Base-by-base conservation (phyloP, 2,329 filamentous ascomycete genomes). In the Neonectria punicea region DNA sequence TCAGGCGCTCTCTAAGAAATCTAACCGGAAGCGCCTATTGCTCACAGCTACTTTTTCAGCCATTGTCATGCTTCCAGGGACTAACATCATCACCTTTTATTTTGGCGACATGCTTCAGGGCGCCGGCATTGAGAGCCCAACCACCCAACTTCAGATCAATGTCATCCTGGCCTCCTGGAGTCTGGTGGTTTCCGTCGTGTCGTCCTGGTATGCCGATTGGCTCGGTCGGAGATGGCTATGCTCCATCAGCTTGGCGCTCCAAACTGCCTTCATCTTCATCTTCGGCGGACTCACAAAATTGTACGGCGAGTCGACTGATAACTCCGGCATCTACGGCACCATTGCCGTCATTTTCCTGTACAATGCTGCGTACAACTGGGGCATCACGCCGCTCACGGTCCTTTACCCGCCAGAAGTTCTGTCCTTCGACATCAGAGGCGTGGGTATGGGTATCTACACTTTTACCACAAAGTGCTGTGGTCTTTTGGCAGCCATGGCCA, bases 311-410 rank as follows among this genome's bases (percentile, higher is more conserved):
- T 78, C 76, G 20, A 75, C 70, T 7, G 74, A 82, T 65, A 76
- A 72, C 6, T 77, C 78, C 4, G 80, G 63, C 7, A 61, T 70
- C 44, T 72, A 71, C 50, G 66, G 63, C 25, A 70, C 69, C 13
- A 61, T 87, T 10, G 83, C 82, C 14, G 81, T 84, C 61, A 83
- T 86, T 47, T 86, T 86, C 74, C 74, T 86, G 39, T 86, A 84
- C 61, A 82, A 82, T 2, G 82, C 83, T 58, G 78, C 83, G 28
- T 87, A 82, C 75, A 82, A 80, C 3, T 76, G 86, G 50, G 70
- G 68, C 39, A 65, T 71, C 28, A 73, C 71, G 0, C 71, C 72
- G 0, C 61, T 74, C 2, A 67, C 69, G 36, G 67, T 63, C 2
- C 70, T 85, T 13, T 85, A 85, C 67, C 81, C 83, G 1, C 82